A percentile compares a stretch with the other conserved stretches of the same genome.
Conservation (phyloP, 495 filamentous ascomycete genomes). For the Pyronema omphalodes region DNA sequence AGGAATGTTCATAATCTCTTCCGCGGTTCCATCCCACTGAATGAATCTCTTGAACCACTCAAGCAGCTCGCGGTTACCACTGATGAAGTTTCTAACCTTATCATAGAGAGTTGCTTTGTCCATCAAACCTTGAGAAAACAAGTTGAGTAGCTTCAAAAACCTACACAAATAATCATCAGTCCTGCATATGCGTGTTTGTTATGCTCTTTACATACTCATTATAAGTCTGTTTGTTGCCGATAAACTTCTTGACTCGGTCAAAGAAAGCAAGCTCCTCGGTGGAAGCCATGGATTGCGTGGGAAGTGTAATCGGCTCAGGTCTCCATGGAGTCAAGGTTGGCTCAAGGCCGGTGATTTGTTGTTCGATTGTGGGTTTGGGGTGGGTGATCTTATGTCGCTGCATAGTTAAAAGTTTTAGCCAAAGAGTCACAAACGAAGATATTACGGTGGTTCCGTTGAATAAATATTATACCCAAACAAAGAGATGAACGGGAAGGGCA, state of each 20-base stretch:
- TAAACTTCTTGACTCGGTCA: constrained; percentile 88
- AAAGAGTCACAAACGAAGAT: background rate
- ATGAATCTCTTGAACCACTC: constrained; percentile 70
- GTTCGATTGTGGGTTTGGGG: constrained; percentile 19
- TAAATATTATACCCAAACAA: background rate
- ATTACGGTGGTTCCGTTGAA: background rate
- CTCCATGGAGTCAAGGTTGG: constrained; percentile 73
- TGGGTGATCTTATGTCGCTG: constrained; percentile 19
- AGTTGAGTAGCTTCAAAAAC: constrained; percentile 85
- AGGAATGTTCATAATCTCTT: constrained; percentile 59
- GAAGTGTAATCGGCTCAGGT: constrained; percentile 68
- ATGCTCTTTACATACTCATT: constrained; percentile 35
- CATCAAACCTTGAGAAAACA: constrained; percentile 81
- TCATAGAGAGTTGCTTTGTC: constrained; percentile 60
- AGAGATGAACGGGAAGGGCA: too few species aligned
- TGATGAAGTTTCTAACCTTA: constrained; percentile 70
- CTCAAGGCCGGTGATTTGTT: constrained; percentile 43
- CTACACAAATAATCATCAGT: background rate
- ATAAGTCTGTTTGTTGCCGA: constrained; percentile 76
- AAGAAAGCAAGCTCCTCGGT: constrained; percentile 82
- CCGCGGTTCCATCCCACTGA: constrained; percentile 49
- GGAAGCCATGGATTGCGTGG: constrained; percentile 39
- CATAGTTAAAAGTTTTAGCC: background rate
- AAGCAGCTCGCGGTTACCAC: constrained; percentile 70
- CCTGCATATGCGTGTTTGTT: background rate